Evolutionary conservation across 257 asterid species (phyloP), one percentile per base, ranked within the genome.

Genomic region (Petunia axillaris): DNA sequence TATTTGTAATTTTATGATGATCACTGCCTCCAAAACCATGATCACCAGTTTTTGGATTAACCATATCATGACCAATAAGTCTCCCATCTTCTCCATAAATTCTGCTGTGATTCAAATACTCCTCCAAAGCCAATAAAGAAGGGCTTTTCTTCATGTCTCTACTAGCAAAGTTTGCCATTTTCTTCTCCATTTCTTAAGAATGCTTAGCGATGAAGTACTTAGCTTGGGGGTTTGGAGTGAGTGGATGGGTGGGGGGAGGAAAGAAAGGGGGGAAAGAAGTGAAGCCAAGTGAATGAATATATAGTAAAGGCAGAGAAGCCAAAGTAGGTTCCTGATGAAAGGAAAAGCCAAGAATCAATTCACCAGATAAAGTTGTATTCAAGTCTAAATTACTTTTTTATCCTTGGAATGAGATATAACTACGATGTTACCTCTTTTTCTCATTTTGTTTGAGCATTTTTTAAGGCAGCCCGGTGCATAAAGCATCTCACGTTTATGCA

Each of bases 121-220:
- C 93, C n/a, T 89, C 84, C 4, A 93, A 82, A 0, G 86, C 93
- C 81, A 91, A 71, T 39, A 89, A 85, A 4, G 97, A 89, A 13
- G 82, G 87, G 86, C 97, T 93, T 57, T 86, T 88, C 79, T 88
- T 91, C 94, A 89, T 89, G 52, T 82, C 87, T 57, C 82, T 43
- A 86, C 75, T 53, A 15, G 74, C 84, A 71, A 65, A 85, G 43
- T 75, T 82, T 68, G 90, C 76, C 48, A 55, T 85, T 81, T 81
- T 85, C 82, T 89, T 85, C 13, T 77, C 60, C 41, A 25, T 9
- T 46, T 81, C 6, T 4, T 10, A 35, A 63, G 48, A 37, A 79
- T 63, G 75, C 87, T 76, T 82, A 76, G 75, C 82, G 48, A 43
- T 50, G 79, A 85, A 83, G 86, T 81, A 76, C n/a, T 76, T 10